phyloP scores from a whole-genome alignment of 495 filamentous ascomycete genomes.

The Acidiella bohemica region DNA sequence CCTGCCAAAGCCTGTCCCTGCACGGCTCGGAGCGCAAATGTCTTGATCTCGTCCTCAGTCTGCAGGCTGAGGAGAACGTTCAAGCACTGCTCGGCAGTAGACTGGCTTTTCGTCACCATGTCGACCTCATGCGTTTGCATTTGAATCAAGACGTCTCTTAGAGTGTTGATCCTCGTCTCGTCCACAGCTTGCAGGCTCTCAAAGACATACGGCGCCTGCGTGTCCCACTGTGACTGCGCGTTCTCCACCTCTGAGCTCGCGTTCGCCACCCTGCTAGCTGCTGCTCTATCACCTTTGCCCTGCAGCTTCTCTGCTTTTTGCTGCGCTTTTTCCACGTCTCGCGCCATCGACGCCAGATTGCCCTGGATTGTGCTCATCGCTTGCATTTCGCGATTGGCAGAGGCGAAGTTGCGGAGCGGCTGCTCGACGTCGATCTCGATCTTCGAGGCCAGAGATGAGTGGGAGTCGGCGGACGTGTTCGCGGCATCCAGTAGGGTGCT shows the following conservation, averaged over 20 bases:
- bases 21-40: slow-evolving; percentile 49
- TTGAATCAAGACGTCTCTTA: slow-evolving; percentile 86
- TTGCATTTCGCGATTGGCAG: slow-evolving; percentile 67
- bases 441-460: slow-evolving; percentile 65
- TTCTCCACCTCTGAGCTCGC: slow-evolving; percentile 63
- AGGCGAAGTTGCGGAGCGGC: slow-evolving; percentile 59
- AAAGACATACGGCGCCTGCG: slow-evolving; percentile 88
- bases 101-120: slow-evolving; percentile 61
- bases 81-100: slow-evolving; percentile 66
- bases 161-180: slow-evolving; percentile 76
- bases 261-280: slow-evolving; percentile 62
- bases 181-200: slow-evolving; percentile 88
- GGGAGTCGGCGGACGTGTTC: slow-evolving; percentile 68
- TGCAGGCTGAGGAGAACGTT: slow-evolving; percentile 77
- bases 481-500: slow-evolving; percentile 72
- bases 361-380: slow-evolving; percentile 70
- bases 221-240: slow-evolving; percentile 78
- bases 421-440: slow-evolving; percentile 87
- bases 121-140: slow-evolving; percentile 88
- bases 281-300: slow-evolving; percentile 66
- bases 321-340: slow-evolving; percentile 69
- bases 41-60: slow-evolving; percentile 80
- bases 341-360: slow-evolving; percentile 69
- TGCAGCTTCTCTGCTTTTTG: slow-evolving; percentile 78
- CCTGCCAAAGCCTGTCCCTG: slow-evolving; percentile 20